Percentiles rank a stretch among this genome's conserved stretches.
Evolutionary conservation across 768 basidiomycete genomes (phyloP).

Genomic region (Phaeotremella fagi): DNA sequence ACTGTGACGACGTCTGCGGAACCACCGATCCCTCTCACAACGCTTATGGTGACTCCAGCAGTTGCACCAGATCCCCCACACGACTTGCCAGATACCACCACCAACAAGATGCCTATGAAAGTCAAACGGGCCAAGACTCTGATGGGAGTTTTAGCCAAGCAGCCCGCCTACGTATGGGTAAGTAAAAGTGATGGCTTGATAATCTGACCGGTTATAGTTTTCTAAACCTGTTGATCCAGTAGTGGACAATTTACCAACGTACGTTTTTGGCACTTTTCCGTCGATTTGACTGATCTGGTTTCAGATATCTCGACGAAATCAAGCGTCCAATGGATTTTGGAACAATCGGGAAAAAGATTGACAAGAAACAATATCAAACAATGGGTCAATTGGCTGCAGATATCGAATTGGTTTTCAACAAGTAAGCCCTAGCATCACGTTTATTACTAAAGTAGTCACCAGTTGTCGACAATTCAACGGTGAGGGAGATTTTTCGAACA

Average conservation of each 20-base stretch:
- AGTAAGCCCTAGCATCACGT: slow-evolving; percentile 47
- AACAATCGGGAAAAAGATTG: slow-evolving; percentile 68
- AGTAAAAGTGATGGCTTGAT: slow-evolving; percentile 1
- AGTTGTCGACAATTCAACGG: slow-evolving; percentile 87
- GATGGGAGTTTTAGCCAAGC: slow-evolving; percentile 19
- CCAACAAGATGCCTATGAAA: slow-evolving; percentile 23
- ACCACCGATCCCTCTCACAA: not conserved
- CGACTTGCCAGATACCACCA: slow-evolving; percentile 18
- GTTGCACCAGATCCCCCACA: slow-evolving; percentile 7
- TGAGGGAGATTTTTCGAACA: slow-evolving; percentile 62
- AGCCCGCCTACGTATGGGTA: slow-evolving; percentile 21
- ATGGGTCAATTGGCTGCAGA: slow-evolving; percentile 81
- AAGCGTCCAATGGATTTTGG: slow-evolving; percentile 87
- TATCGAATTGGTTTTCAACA: slow-evolving; percentile 73
- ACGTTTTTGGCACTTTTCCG: slow-evolving; percentile 44
- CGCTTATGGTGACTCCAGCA: not conserved
- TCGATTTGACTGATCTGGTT: not conserved
- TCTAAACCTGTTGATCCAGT: slow-evolving; percentile 75
- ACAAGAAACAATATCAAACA: slow-evolving; percentile 62
- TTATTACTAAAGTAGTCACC: not conserved
- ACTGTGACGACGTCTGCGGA: not conserved
- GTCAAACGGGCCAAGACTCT: slow-evolving; percentile 29
- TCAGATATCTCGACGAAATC: slow-evolving; percentile 87
- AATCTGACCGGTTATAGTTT: slow-evolving; percentile 52
- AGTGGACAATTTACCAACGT: slow-evolving; percentile 85